These are phyloP conservation scores for Holtermannia corniformis DNA, from an alignment of 768 basidiomycete genomes.

Conservation along the genomic window DNA sequence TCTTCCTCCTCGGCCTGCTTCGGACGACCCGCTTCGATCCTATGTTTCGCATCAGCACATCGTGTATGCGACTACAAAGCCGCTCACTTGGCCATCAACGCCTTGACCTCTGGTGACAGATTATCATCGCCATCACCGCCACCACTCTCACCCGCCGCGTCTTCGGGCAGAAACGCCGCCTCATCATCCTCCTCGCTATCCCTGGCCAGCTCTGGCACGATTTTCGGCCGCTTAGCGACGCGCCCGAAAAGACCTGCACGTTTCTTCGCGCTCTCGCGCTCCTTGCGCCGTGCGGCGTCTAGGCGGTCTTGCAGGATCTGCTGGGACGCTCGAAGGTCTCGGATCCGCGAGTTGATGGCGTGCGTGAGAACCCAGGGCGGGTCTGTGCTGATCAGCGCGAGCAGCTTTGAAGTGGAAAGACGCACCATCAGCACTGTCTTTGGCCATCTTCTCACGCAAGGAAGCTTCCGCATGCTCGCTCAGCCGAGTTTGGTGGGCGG, in stretches of 20 bases:
- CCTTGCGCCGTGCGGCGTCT: conserved; percentile 24
- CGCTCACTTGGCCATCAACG: conserved; percentile 65
- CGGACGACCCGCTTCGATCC: conserved; percentile 23
- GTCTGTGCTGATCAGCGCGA: conserved; percentile 12
- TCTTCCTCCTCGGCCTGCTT: conserved; percentile 15
- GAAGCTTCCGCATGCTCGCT: conserved; percentile 9
- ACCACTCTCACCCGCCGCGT: neutral
- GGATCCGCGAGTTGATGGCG: conserved; percentile 24
- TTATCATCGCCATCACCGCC: conserved; percentile 46
- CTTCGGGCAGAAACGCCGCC: neutral
- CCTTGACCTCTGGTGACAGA: conserved; percentile 66
- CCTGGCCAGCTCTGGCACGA: conserved; percentile 44
- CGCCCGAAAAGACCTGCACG: neutral
- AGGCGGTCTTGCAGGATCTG: conserved; percentile 16
- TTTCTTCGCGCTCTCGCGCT: conserved; percentile 5
- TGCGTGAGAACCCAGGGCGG: conserved; percentile 40
- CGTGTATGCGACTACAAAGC: neutral
- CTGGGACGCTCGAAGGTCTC: conserved; percentile 12
- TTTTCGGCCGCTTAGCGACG: neutral
- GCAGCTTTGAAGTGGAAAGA: neutral
- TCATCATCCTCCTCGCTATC: conserved; percentile 45
- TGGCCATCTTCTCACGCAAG: conserved; percentile 12
- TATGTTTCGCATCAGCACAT: conserved; percentile 4
- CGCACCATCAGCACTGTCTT: conserved; percentile 29
- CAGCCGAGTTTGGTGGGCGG: conserved; percentile 19